phyloP scores from a whole-genome alignment of 2,329 filamentous ascomycete species.

The Aspergillus sp. region DNA sequence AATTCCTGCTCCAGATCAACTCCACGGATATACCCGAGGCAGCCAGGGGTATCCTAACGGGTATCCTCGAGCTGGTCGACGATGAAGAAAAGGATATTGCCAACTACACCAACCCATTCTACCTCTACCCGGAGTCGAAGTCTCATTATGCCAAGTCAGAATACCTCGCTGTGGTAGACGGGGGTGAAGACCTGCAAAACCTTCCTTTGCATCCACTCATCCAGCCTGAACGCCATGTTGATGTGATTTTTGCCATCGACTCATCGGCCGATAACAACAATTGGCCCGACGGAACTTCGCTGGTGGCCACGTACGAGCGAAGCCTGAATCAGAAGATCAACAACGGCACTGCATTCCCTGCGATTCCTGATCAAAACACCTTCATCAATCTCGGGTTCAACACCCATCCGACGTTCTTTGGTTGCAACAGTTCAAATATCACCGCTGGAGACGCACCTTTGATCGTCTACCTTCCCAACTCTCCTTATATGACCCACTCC shows the following conservation, averaged over 20 bases:
- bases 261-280: constrained; percentile 66
- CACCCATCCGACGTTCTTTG: constrained; percentile 71
- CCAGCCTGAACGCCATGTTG: constrained; percentile 65
- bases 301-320: constrained; percentile 70
- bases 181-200: constrained; percentile 72
- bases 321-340: constrained; percentile 52
- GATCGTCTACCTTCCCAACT: constrained; percentile 82
- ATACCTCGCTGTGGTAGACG: constrained; percentile 69
- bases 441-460: constrained; percentile 57
- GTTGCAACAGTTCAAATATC: constrained; percentile 66
- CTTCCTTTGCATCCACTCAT: constrained; percentile 73
- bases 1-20: constrained; percentile 65
- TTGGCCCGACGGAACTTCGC: constrained; percentile 74
- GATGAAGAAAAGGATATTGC: constrained; percentile 67
- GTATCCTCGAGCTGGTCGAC: constrained; percentile 56
- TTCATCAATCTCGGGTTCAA: constrained; percentile 74
- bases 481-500: constrained; percentile 69
- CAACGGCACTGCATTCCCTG: constrained; percentile 68
- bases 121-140: constrained; percentile 56
- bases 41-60: constrained; percentile 51
- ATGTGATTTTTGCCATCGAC: constrained; percentile 76
- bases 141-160: constrained; percentile 56
- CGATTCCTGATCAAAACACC: constrained; percentile 68
- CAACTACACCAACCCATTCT: constrained; percentile 72
- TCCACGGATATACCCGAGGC: constrained; percentile 46